Percentiles rank a stretch among this genome's conserved stretches.
These are phyloP conservation scores for Cavenderia fasciculata DNA, from an alignment of 78 protist species.

Conservation along the genomic window DNA sequence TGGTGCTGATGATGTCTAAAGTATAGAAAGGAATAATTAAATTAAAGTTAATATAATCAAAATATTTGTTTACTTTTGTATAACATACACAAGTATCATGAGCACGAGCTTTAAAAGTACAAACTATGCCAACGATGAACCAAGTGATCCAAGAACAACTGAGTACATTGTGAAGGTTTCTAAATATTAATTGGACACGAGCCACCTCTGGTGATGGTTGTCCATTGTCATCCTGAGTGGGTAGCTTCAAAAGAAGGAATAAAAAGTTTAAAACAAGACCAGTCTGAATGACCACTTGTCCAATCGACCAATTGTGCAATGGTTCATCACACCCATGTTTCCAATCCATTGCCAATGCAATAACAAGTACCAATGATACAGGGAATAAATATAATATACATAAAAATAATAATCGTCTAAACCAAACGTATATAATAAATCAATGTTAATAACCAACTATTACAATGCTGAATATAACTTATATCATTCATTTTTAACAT, in stretches of 20 bases:
- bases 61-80: background rate
- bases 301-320: conserved; percentile 9
- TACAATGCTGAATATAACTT: background rate
- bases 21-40: background rate
- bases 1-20: conserved; percentile 15
- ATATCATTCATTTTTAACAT: background rate
- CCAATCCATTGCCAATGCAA: conserved; percentile 19
- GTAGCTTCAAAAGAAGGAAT: background rate
- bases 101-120: background rate
- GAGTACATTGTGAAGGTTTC: background rate
- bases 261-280: background rate
- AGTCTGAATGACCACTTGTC: conserved; percentile 7
- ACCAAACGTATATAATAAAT: background rate
- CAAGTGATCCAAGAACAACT: background rate
- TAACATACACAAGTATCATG: conserved; percentile 19
- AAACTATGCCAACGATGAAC: conserved; percentile 23
- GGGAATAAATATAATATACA: conserved; percentile 11
- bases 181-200: background rate
- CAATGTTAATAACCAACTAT: background rate
- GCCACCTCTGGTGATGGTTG: background rate
- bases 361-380: background rate
- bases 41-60: background rate
- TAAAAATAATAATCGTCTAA: background rate
- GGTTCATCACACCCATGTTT: conserved; percentile 6
- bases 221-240: background rate